Evolutionary conservation across 2,329 filamentous ascomycete species (phyloP), one percentile per base, ranked within the genome.

Genomic region (Colletotrichum noveboracense): DNA sequence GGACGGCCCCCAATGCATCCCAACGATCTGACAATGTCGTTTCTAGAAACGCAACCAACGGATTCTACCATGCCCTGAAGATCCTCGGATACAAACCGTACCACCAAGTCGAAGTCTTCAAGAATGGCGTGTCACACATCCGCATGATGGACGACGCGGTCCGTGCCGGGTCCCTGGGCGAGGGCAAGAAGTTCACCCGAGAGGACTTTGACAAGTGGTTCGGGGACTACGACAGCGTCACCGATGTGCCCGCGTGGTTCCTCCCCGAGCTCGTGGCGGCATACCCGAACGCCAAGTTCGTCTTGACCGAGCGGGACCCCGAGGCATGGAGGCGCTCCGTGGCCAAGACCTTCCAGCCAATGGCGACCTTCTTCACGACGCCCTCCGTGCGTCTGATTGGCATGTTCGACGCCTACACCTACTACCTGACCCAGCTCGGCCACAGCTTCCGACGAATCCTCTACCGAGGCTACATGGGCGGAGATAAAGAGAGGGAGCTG

Each of bases 131-230:
- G 4, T 48, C 66, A 16, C 77, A 82, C 21, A 67, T 83, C 26
- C 76, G 78, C 16, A 78, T 83, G 30, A 70, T 84, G 60, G 74
- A 77, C 4, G 83, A 86, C n/a, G 83, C 81, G 6, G 67, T 84
- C 6, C 74, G 74, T 1, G 82, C 82, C 14, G 81, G 84, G 30
- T 77, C 79, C 18, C 74, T 78, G 34, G 80, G 79, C 74, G 52
- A 78, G 7, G 81, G 79, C 21, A 80, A 80, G 43, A 81, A 78
- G 12, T 85, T 85, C 66, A 80, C 79, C 55, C 81, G 82, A 26
- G 78, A 78, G 28, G 84, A 86, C 38, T 86, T 85, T 68, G 84
- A 86, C 74, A 85, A 85, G 76, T 85, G 83, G 83, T 81, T 85
- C 34, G 82, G 82, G 43, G 79, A 83, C 52, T 84, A 84, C 65